These are phyloP conservation scores for Phytopythium cucurbitacearum DNA, from an alignment of 352 stramenopile genomes.

Conservation along the genomic window DNA sequence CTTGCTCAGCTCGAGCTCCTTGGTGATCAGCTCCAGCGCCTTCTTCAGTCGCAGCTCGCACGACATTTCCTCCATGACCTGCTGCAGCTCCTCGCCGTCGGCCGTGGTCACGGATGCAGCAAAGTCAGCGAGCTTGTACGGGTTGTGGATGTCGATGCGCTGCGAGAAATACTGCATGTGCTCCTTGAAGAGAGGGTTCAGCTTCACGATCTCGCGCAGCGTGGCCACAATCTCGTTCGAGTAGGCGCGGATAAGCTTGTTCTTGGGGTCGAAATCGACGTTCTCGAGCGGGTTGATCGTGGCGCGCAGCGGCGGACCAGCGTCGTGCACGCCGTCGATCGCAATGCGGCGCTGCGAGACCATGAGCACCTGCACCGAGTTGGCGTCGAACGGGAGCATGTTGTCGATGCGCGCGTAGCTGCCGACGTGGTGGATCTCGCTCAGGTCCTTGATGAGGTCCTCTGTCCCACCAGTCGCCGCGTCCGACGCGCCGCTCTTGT, in stretches of 20 bases:
- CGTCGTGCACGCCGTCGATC: constrained; percentile 71
- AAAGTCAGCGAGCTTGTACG: constrained; percentile 98
- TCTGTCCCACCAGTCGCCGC: constrained; percentile 35
- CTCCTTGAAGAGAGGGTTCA: constrained; percentile 97
- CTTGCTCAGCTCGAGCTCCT: constrained; percentile 95
- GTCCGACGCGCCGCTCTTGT: neutral
- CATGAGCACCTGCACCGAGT: constrained; percentile 79
- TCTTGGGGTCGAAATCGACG: constrained; percentile 59
- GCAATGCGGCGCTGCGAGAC: constrained; percentile 87
- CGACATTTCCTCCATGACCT: constrained; percentile 95
- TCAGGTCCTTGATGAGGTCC: constrained; percentile 91
- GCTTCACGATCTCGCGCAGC: constrained; percentile 95
- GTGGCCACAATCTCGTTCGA: constrained; percentile 98
- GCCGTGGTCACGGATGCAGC: constrained; percentile 93
- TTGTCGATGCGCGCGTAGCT: constrained; percentile 96
- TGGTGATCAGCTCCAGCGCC: constrained; percentile 94
- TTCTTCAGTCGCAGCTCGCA: constrained; percentile 94
- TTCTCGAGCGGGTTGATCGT: constrained; percentile 77
- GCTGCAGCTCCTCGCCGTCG: constrained; percentile 90
- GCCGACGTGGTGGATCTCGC: constrained; percentile 93
- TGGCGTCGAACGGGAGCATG: constrained; percentile 76
- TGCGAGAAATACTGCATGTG: constrained; percentile 97
- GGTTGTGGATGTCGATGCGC: constrained; percentile 93
- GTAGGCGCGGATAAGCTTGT: constrained; percentile 92
- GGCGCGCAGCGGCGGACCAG: constrained; percentile 52